A percentile compares a stretch with the other conserved stretches of the same genome.
Evolutionary conservation across 345 rosid genomes (phyloP).

Genomic region (Kernera saxatilis): DNA sequence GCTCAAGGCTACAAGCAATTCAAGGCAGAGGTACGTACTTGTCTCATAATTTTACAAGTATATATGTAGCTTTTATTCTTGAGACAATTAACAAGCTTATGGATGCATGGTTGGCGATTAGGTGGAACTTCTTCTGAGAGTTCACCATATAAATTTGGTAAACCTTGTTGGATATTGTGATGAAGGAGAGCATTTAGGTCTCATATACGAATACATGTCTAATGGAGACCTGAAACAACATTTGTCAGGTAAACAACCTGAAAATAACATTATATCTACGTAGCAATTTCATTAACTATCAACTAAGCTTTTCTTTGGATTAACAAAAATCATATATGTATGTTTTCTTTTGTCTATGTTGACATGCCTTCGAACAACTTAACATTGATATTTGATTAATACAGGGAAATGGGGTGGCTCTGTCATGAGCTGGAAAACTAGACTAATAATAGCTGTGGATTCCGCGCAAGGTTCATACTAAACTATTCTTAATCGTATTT

Average conservation of each 20-base stretch:
- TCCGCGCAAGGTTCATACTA: slow-evolving; percentile 33
- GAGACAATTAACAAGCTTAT: background rate
- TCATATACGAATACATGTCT: slow-evolving; percentile 15
- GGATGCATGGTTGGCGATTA: background rate
- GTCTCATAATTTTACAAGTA: background rate
- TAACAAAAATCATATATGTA: no score
- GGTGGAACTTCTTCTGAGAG: slow-evolving; percentile 31
- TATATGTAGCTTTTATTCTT: background rate
- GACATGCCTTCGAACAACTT: no score
- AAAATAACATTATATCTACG: background rate
- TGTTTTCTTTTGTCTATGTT: no score
- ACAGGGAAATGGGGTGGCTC: background rate
- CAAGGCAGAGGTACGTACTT: slow-evolving; percentile 36
- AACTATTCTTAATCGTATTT: background rate
- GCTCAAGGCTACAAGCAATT: slow-evolving; percentile 35
- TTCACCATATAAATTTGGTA: slow-evolving; percentile 34
- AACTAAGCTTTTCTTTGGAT: background rate
- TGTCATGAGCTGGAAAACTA: slow-evolving; percentile 29
- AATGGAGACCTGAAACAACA: slow-evolving; percentile 3
- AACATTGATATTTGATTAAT: background rate
- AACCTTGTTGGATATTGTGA: slow-evolving; percentile 30
- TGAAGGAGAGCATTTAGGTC: slow-evolving; percentile 22
- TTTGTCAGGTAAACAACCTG: background rate
- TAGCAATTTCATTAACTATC: background rate
- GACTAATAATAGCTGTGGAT: slow-evolving; percentile 33